Base-by-base conservation (phyloP, 257 asterid genomes). In the Apocynum venetum region DNA sequence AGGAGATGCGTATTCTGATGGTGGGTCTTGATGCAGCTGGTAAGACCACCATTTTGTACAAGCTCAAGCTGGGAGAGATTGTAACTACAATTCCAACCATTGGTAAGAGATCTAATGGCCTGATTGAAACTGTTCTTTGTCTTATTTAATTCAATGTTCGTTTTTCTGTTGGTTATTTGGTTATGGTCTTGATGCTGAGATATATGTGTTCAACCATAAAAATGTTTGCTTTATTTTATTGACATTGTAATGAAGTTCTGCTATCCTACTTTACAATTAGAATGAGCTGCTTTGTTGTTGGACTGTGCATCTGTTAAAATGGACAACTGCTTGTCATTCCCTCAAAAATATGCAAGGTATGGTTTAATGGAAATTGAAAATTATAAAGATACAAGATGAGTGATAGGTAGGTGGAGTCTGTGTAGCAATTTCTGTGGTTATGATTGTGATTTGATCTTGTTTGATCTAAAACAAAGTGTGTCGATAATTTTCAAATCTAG, bases 21-120 rank as follows among this genome's bases (percentile, higher is more conserved):
- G 83, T 80, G 35, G 83, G 83, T 80, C 83, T 80, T 66, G 83
- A 80, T 65, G 83, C 83, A 40, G 83, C 83, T 74, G 83, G 83
- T 80, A 80, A 80, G 76, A 80, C 80, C 47, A 80, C 80, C 72
- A 80, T 80, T 46, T 46, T 80, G 76, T 77, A 77, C 81, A 81
- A 76, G 78, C 81, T 81, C 70, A 80, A 80, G 73, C 84, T 80
- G 1, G 84, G 83, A 65, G 83, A 80, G 80, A 80, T 80, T 17
- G 83, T 80, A 15, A 81, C 84, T 8, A 81, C 84, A 48, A 81
- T 81, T 65, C 84, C 84, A 5, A 81, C 84, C 78, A 81, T 81
- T n/a, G 84, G 84, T 81, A 77, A 51, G 79, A 69, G 8, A 20
- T 69, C 73, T 69, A 44, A 11, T 6, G 4, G n/a, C 2, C n/a